Base-by-base conservation (phyloP, 805 yeast species). In the Teunomyces tritomae region DNA sequence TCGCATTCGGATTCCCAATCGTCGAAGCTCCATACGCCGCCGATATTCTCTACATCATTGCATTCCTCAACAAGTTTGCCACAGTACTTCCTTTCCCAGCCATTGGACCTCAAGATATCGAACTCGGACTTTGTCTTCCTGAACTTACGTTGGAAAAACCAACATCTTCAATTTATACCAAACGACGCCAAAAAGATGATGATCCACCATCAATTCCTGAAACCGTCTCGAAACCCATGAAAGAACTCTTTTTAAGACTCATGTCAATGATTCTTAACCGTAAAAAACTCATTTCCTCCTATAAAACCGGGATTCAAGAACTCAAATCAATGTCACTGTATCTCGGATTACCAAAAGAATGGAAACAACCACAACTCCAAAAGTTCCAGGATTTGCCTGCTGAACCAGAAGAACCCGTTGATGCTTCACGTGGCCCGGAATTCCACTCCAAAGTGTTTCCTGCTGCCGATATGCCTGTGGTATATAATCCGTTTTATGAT, bases 41-140 rank as follows among this genome's bases (percentile, higher is more conserved):
- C 4, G 75, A 72, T 39, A 64, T 73, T 29, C 43, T 68, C 16
- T 66, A 55, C 51, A 55, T 72, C 17, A 55, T 69, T 10, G 55
- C 68, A 20, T 73, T 57, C 43, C 50, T 72, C 17, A 57, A 56
- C 42, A 68, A 63, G 51, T 73, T 71, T 50, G 48, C 55, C 27
- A 59, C 58, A 1, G 49, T 68, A 13, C 40, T 71, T 3, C 49
- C 52, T 20, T 39, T 64, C 5, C 55, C 47, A 10, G 49, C 52
- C 8, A 47, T 67, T 4, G 73, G 76, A 1, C 78, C 78, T 1
- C 64, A 63, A 26, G 70, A 68, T 49, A 61, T 71, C 14, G 76
- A 71, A 44, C 47, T 48, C 11, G 76, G 76, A 0, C 51, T 71
- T 27, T 59, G 72, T 10, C 53, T 71, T 14, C 52, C 51, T 27